Conservation (phyloP, 768 basidiomycete genomes). For the Naganishia vishniacii region DNA sequence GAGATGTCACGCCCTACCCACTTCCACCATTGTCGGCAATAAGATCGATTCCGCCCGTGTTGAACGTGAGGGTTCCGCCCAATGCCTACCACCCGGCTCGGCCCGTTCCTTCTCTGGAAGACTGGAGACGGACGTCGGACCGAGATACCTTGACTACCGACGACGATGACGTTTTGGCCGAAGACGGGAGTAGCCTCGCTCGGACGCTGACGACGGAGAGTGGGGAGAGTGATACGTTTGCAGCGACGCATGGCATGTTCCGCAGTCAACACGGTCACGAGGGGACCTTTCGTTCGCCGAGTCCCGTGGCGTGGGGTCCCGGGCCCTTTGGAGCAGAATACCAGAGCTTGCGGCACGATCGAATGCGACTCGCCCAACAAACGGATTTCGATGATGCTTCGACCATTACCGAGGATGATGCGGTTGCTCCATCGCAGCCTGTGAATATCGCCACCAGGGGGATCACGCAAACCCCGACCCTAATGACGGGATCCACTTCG, state of each 20-base stretch:
- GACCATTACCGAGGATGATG: background rate
- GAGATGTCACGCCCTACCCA: slow-evolving; percentile 13
- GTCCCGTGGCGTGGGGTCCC: slow-evolving; percentile 18
- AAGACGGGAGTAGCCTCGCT: slow-evolving; percentile 15
- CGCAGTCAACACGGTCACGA: slow-evolving; percentile 6
- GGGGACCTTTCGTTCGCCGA: background rate
- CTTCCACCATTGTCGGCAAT: slow-evolving; percentile 6
- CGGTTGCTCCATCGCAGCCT: slow-evolving; percentile 1
- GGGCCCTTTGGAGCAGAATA: slow-evolving; percentile 14
- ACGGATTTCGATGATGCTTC: slow-evolving; percentile 11
- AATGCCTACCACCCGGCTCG: background rate
- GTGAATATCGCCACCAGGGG: background rate
- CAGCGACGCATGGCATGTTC: slow-evolving; percentile 14
- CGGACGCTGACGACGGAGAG: slow-evolving; percentile 18
- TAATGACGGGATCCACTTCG: background rate
- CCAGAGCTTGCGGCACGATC: background rate
- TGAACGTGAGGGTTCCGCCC: background rate
- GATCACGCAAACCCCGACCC: background rate
- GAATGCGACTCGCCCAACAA: background rate
- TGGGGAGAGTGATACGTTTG: slow-evolving; percentile 11
- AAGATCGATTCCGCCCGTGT: background rate
- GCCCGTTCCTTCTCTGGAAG: background rate
- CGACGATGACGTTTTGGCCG: slow-evolving; percentile 16
- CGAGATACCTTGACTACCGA: slow-evolving; percentile 12
- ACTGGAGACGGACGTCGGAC: slow-evolving; percentile 13